Percentiles rank a stretch among this genome's conserved stretches.
These are phyloP conservation scores for Mortierella sp. DNA, from an alignment of 371 early-diverging fungal species.

Conservation along the genomic window DNA sequence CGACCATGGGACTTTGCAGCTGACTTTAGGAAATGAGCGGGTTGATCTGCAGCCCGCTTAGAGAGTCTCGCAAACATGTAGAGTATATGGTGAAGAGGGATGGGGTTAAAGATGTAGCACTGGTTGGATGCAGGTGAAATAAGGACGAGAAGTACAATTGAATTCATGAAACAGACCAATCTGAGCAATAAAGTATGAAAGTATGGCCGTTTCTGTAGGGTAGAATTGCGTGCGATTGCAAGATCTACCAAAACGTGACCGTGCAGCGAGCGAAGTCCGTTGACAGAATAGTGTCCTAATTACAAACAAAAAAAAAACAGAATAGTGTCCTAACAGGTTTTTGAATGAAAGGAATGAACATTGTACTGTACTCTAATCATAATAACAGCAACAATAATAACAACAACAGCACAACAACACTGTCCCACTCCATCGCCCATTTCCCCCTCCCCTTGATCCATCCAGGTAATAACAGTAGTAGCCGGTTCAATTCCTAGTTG, in stretches of 20 bases:
- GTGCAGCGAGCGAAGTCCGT: not conserved
- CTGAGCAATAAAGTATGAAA: not conserved
- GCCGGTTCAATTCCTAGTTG: not conserved
- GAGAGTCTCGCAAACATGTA: constrained; percentile 32
- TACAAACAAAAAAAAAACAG: no score
- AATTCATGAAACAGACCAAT: no score
- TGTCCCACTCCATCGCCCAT: not conserved
- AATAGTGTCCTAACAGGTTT: not conserved
- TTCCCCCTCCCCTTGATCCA: not conserved
- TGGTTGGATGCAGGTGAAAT: not conserved
- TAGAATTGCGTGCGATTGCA: not conserved
- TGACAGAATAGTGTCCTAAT: no score
- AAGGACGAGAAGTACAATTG: no score
- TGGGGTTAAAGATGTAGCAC: not conserved
- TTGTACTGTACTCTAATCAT: not conserved
- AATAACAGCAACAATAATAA: no score
- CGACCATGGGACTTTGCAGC: not conserved
- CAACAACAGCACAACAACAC: no score
- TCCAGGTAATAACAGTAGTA: not conserved
- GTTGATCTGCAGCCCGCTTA: constrained; percentile 18
- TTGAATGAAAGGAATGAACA: not conserved
- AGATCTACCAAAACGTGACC: constrained; percentile 4
- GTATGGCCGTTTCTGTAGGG: not conserved
- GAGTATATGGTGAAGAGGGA: constrained; percentile 2
- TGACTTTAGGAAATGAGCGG: not conserved